A percentile compares a stretch with the other conserved stretches of the same genome.
Conservation (phyloP, 2,329 filamentous ascomycete genomes). For the Emericellopsis cladophorae region DNA sequence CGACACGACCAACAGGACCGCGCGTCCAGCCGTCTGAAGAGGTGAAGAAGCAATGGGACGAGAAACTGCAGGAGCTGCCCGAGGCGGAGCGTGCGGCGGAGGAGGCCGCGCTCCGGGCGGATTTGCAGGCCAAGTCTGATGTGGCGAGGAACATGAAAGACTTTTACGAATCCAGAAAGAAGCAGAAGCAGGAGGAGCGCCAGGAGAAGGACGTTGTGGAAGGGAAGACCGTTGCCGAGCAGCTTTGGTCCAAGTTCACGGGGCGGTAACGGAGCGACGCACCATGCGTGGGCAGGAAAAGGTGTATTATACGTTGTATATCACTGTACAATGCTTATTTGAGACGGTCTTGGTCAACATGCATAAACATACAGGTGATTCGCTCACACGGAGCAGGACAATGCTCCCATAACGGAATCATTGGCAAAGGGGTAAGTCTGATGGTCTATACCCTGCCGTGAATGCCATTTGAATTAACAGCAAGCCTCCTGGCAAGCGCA, state of each 20-base stretch:
- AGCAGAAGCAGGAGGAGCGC: conserved; percentile 18
- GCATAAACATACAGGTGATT: too few species aligned
- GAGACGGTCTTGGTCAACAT: background rate
- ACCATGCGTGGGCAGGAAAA: too few species aligned
- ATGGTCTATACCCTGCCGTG: too few species aligned
- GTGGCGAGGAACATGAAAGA: conserved; percentile 42
- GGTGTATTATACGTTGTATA: too few species aligned
- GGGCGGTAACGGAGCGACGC: background rate
- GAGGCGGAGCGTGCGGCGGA: conserved; percentile 48
- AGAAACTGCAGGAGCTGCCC: conserved; percentile 43
- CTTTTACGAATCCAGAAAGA: conserved; percentile 43
- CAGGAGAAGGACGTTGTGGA: background rate
- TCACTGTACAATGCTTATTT: conserved; percentile 1
- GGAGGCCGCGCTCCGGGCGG: conserved; percentile 49
- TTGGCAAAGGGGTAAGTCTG: background rate
- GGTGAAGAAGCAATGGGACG: conserved; percentile 36
- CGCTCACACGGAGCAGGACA: background rate
- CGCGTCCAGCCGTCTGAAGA: conserved; percentile 23
- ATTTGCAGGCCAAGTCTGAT: conserved; percentile 47
- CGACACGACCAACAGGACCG: background rate
- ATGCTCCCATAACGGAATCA: background rate
- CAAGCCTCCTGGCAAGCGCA: conserved; percentile 29
- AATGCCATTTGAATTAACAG: conserved; percentile 17
- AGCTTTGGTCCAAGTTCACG: background rate
- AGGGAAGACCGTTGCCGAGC: background rate